Conservation (phyloP, 306 rosid genomes). For the Prinsepia uniflora region DNA sequence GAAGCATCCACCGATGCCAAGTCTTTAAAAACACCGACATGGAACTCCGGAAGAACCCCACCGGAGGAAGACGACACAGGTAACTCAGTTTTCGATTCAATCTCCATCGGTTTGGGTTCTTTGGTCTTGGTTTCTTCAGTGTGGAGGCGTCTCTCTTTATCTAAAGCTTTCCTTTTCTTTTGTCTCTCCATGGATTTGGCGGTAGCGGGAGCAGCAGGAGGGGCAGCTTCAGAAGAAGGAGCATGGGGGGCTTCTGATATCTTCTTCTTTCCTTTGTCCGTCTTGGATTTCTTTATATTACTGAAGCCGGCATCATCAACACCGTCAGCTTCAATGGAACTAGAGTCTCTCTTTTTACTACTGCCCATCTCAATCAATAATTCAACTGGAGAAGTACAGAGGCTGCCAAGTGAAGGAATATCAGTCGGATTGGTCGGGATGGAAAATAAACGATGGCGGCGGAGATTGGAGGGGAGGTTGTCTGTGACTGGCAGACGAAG, state of each 20-base stretch:
- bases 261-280: constrained; percentile 24
- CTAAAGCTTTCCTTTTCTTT: constrained; percentile 70
- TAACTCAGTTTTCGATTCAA: constrained; percentile 20
- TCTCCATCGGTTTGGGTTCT: constrained; percentile 11
- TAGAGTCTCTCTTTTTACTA: constrained; percentile 44
- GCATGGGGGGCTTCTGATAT: constrained; percentile 2
- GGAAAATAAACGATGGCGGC: too few relatives aligned
- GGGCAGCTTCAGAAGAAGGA: constrained; percentile 2
- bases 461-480: too few relatives aligned
- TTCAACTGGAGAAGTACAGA: background rate
- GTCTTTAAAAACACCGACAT: constrained; percentile 88
- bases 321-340: constrained; percentile 30
- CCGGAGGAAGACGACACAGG: constrained; percentile 22
- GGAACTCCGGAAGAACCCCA: constrained; percentile 58
- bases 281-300: constrained; percentile 38
- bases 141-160: constrained; percentile 44
- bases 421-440: too few relatives aligned
- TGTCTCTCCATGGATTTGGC: constrained; percentile 65
- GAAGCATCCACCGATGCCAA: constrained; percentile 49
- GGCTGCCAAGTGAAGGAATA: too few relatives aligned
- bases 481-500: too few relatives aligned
- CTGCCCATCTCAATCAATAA: constrained; percentile 33
- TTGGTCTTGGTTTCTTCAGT: constrained; percentile 16
- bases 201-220: constrained; percentile 17
- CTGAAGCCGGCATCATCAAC: background rate